phyloP scores from a whole-genome alignment of 257 asterid species.

The Echites panduratus region DNA sequence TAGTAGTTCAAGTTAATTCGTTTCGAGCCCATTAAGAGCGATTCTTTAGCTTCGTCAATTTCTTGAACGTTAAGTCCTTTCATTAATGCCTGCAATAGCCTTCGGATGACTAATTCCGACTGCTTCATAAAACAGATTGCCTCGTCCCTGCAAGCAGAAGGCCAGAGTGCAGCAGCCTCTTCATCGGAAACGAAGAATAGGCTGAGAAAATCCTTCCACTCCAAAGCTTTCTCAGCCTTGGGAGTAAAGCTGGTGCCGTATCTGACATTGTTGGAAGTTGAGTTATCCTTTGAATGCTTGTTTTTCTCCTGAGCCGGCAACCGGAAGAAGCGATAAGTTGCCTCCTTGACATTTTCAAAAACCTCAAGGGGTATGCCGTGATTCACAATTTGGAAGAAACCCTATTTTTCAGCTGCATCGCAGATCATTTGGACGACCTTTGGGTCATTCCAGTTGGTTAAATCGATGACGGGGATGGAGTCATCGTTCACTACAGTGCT shows the following conservation, averaged over 20 bases:
- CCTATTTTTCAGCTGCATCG: conserved; percentile 26
- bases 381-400: conserved; percentile 31
- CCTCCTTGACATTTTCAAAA: conserved; percentile 24
- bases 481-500: conserved; percentile 9
- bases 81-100: conserved; percentile 20
- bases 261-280: conserved; percentile 17
- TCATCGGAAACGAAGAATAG: too few relatives aligned
- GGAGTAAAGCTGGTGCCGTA: conserved; percentile 32
- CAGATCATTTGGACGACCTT: conserved; percentile 11
- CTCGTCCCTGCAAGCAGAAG: conserved; percentile 22
- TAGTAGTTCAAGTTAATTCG: conserved; percentile 28
- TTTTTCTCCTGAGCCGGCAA: conserved; percentile 22
- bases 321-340: conserved; percentile 23
- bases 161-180: conserved; percentile 28
- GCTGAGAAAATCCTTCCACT: too few relatives aligned
- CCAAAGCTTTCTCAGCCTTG: too few relatives aligned
- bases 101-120: conserved; percentile 17
- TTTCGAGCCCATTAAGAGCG: conserved; percentile 27
- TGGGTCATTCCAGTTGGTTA: conserved; percentile 20
- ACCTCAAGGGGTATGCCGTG: conserved; percentile 24
- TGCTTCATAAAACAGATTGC: conserved; percentile 18
- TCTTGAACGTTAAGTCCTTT: conserved; percentile 18
- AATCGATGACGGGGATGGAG: conserved; percentile 27
- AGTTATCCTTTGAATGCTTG: conserved; percentile 22
- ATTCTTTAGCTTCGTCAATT: conserved; percentile 20